A percentile compares a stretch with the other conserved stretches of the same genome.
phyloP scores from a whole-genome alignment of 129 eudicot genomes.

The Smallanthus sonchifolius region DNA sequence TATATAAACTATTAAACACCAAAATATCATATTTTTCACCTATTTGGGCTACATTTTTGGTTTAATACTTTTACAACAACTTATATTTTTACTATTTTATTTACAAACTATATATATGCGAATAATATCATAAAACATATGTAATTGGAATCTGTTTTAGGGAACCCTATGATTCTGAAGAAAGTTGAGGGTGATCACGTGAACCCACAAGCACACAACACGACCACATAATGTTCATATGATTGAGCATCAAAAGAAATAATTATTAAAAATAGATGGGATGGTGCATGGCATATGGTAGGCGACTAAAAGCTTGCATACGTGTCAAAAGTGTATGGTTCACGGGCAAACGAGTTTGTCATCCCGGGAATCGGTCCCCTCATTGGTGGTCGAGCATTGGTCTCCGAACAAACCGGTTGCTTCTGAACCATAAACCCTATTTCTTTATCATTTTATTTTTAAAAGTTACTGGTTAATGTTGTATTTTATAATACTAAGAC shows the following conservation, averaged over 20 bases:
- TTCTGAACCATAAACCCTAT: neutral
- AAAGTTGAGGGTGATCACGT: slow-evolving; percentile 1
- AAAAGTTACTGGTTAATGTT: neutral
- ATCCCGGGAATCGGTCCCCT: slow-evolving; percentile 9
- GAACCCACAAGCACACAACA: slow-evolving; percentile 9
- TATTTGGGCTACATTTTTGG: too few relatives aligned
- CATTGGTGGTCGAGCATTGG: slow-evolving; percentile 10
- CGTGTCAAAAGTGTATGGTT: slow-evolving; percentile 16
- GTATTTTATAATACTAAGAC: neutral
- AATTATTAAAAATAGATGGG: neutral
- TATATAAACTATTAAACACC: too few relatives aligned
- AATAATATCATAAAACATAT: neutral
- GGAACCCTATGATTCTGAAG: neutral
- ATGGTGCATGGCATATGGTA: neutral
- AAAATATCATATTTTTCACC: too few relatives aligned
- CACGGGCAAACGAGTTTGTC: neutral
- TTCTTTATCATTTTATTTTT: neutral
- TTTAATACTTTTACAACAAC: too few relatives aligned
- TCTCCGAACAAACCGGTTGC: slow-evolving; percentile 8
- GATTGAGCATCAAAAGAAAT: slow-evolving; percentile 11
- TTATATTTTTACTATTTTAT: too few relatives aligned
- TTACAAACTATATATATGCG: neutral
- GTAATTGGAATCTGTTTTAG: neutral
- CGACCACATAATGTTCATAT: slow-evolving; percentile 4
- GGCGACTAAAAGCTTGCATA: neutral